Conservation (phyloP, 2,329 filamentous ascomycete species). For the Pseudogymnoascus sp. region DNA sequence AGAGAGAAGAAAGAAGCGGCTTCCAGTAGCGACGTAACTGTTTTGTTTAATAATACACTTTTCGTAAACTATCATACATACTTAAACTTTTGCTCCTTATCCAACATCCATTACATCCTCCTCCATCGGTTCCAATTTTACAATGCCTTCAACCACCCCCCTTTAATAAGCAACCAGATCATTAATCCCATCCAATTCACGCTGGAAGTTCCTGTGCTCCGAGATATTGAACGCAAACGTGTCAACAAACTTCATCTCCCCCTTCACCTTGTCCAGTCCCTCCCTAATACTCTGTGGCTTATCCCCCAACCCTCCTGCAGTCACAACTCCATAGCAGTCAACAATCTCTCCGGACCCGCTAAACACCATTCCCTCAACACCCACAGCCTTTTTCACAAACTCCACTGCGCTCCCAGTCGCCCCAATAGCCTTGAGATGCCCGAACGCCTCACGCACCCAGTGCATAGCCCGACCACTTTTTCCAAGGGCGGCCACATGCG, state of each 20-base stretch:
- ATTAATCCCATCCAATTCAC: slow-evolving; percentile 66
- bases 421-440: slow-evolving; percentile 72
- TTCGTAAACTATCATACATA: background rate
- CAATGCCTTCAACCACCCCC: background rate
- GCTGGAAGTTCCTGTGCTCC: slow-evolving; percentile 65
- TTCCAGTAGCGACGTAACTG: background rate
- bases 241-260: slow-evolving; percentile 61
- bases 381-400: slow-evolving; percentile 46
- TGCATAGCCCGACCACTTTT: slow-evolving; percentile 68
- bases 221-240: slow-evolving; percentile 64
- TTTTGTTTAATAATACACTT: background rate
- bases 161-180: slow-evolving; percentile 63
- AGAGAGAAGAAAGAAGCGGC: background rate
- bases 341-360: slow-evolving; percentile 38
- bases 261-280: slow-evolving; percentile 44
- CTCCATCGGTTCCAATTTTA: background rate
- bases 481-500: slow-evolving; percentile 53
- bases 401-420: slow-evolving; percentile 66
- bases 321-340: slow-evolving; percentile 74
- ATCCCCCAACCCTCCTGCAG: slow-evolving; percentile 41
- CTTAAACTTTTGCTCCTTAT: background rate
- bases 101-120: background rate
- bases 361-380: slow-evolving; percentile 42
- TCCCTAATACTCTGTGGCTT: slow-evolving; percentile 55
- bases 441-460: slow-evolving; percentile 75